Evolutionary conservation across 371 early-diverging fungal species (phyloP), one percentile per base, ranked within the genome.

Genomic region (Mucor saturninus): DNA sequence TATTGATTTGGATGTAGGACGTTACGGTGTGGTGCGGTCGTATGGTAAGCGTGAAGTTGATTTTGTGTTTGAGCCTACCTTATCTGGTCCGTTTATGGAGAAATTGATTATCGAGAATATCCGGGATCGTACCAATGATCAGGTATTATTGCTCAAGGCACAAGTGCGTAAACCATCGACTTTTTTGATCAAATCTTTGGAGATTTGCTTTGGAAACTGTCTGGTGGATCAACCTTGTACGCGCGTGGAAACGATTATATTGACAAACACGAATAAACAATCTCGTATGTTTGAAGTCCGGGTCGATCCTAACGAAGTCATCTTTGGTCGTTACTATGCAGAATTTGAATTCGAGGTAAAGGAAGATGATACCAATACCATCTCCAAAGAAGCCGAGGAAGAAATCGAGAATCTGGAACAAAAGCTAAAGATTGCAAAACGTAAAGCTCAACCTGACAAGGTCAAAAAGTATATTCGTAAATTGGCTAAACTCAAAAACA

Each of bases 371-470:
- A 77, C 80, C 11, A 81, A 84, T 35, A 78, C 86, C 7, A 74
- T 95, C 13, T 83, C 91, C 11, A 86, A 91, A 62, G 95, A 93
- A 55, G 89, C 88, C 38, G 95, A 96, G 79, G 98, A 98, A 74
- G 86, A 95, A 71, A 93, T 98, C 46, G 99, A 98, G 81, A 84
- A 89, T 46, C 64, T 97, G 62, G 96, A 98, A 74, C 98, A 98
- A 64, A 98, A 98, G 75, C 81, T 98, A 37, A 98, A 98, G 75
- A 98, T 98, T 72, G 98, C 98, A 0, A 84, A 81, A 50, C 86
- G 98, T 49, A 98, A 98, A 72, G 93, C 92, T 14, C 87, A 89
- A 9, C 81, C 85, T 3, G 98, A 98, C 31, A 98, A 98, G 73
- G 88, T 92, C 3, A 84, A 89, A 53, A 95, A 96, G 69, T 87